Conservation (phyloP, 305 asterid genomes). For the Rubia peregrina region DNA sequence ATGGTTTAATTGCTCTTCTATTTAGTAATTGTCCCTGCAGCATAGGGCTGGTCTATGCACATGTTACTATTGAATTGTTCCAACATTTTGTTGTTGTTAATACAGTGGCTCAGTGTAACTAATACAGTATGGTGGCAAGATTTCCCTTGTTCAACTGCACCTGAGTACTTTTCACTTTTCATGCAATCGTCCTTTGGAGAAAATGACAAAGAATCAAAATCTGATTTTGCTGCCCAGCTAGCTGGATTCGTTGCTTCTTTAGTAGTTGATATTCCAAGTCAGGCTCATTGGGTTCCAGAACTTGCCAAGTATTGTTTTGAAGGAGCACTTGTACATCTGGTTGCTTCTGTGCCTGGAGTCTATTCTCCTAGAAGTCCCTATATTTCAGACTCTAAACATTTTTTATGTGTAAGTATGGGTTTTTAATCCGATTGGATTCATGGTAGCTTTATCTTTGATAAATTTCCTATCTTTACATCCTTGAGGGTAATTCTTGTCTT, state of each 20-base stretch:
- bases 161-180: conserved; percentile 60
- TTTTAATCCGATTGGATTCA: not conserved
- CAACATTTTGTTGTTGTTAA: conserved; percentile 24
- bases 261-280: conserved; percentile 66
- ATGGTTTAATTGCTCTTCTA: not conserved
- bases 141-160: conserved; percentile 50
- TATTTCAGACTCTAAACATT: conserved; percentile 38
- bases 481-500: not conserved
- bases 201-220: conserved; percentile 29
- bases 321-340: conserved; percentile 61
- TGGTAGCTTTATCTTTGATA: not conserved
- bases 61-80: not conserved
- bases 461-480: not conserved
- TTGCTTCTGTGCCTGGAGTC: conserved; percentile 83
- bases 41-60: not conserved
- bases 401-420: conserved; percentile 45
- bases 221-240: conserved; percentile 79
- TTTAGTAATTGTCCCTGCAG: not conserved
- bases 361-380: conserved; percentile 43
- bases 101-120: conserved; percentile 74
- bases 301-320: conserved; percentile 58
- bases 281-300: conserved; percentile 76
- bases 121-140: conserved; percentile 98
- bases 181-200: conserved; percentile 43
- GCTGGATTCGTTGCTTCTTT: conserved; percentile 77